These are phyloP conservation scores for Naganishia vishniacii DNA, from an alignment of 768 basidiomycete genomes.

Conservation along the genomic window DNA sequence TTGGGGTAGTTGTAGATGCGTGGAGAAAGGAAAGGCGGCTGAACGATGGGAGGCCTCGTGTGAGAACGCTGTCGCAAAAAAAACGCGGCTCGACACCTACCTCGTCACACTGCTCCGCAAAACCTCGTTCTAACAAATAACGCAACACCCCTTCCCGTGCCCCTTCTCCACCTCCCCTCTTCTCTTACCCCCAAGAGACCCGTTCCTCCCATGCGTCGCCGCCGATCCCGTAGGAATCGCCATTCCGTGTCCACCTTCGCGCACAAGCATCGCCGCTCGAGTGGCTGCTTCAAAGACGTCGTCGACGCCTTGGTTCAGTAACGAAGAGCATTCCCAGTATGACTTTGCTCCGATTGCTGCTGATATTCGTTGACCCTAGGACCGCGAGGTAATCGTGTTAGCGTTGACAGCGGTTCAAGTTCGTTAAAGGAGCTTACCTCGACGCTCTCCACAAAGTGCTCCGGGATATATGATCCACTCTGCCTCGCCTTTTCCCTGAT, in stretches of 20 bases:
- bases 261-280: conserved; percentile 89
- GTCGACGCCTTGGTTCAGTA: conserved; percentile 57
- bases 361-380: conserved; percentile 76
- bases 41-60: no score
- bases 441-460: conserved; percentile 46
- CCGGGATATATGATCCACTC: conserved; percentile 37
- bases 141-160: conserved; percentile 28
- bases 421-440: conserved; percentile 37
- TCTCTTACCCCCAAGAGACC: conserved; percentile 15
- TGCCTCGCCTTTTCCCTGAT: conserved; percentile 56
- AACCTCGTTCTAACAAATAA: conserved; percentile 26
- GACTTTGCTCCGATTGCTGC: conserved; percentile 78
- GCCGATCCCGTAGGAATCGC: not conserved
- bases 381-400: not conserved
- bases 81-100: no score
- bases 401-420: not conserved
- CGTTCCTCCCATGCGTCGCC: conserved; percentile 16
- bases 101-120: no score
- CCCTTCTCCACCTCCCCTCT: conserved; percentile 18
- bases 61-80: no score
- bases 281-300: conserved; percentile 97
- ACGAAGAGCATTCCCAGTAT: conserved; percentile 89
- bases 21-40: no score
- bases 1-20: not conserved
- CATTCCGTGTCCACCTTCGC: conserved; percentile 55